Evolutionary conservation across 805 yeast species (phyloP), one percentile per base, ranked within the genome.

Genomic region (Myxozyma neglecta): DNA sequence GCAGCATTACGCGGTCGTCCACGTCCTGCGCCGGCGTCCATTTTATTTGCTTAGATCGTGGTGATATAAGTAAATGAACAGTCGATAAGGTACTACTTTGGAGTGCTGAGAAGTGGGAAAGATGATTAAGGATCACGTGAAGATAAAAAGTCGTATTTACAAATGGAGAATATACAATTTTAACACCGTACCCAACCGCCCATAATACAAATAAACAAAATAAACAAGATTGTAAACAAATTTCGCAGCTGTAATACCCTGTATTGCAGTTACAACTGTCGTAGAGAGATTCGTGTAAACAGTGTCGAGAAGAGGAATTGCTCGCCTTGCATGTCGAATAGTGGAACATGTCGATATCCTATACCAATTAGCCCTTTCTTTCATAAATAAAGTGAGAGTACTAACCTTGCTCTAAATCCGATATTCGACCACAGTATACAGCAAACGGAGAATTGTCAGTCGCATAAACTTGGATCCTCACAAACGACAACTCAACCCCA

Each of bases 281-380:
- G 46, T 9, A 57, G 11, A 9, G 59, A 45, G 7, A 70, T 65
- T 49, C 71, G 70, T 16, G 84, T 71, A 69, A 84, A 85, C 34
- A 84, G 66, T 0, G 85, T 81, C 5, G 88, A 83, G 66, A 83
- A 85, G 1, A 83, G 79, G 67, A 80, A 84, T 69, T 87, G 90
- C 71, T 92, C 97, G 1, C 99, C 98, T 64, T 85, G 84, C 34
- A 79, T 69, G 72, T 90, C 97, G 70, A 82, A 84, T 13, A 94
- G 74, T 0, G 92, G 90, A 14, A 91, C 73, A 70, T 90, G 94
- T 53, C 97, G 80, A 73, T 86, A 94, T 14, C 69, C 68, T 53
- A 34, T 5, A 24, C 29, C 29, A 5, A 24, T 24, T 24, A 24
- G 29, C 29, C 29, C 5, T 24, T 24, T 24, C 29, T 24, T 24